These are phyloP conservation scores for Penicillium cataractarum DNA, from an alignment of 495 filamentous ascomycete genomes.

Conservation along the genomic window DNA sequence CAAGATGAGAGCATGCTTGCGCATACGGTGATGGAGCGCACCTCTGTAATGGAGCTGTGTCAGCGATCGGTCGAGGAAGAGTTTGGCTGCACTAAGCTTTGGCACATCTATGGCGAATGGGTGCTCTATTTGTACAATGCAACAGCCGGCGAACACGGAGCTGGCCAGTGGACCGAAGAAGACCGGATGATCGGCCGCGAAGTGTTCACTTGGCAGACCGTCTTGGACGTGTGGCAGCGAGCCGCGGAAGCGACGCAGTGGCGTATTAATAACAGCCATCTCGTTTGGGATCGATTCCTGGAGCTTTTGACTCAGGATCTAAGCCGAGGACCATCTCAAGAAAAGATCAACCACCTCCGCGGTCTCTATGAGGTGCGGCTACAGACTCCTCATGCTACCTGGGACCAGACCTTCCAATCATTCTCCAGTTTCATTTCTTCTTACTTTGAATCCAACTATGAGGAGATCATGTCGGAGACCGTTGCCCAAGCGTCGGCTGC, in stretches of 20 bases:
- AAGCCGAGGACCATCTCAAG: conserved; percentile 55
- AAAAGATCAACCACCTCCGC: conserved; percentile 66
- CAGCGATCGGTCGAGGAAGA: conserved; percentile 80
- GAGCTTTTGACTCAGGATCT: conserved; percentile 65
- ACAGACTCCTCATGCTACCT: conserved; percentile 76
- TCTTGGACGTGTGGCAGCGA: conserved; percentile 78
- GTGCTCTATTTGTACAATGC: conserved; percentile 72
- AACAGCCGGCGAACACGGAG: conserved; percentile 58
- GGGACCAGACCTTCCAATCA: conserved; percentile 80
- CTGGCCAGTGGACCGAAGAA: conserved; percentile 72
- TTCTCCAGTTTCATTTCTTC: conserved; percentile 81
- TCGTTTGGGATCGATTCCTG: conserved; percentile 84
- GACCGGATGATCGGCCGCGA: conserved; percentile 75
- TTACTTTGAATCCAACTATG: conserved; percentile 75
- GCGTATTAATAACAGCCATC: conserved; percentile 80
- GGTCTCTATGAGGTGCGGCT: conserved; percentile 75
- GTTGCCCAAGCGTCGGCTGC: conserved; percentile 66
- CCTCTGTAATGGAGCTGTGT: conserved; percentile 82
- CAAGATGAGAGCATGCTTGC: conserved; percentile 66
- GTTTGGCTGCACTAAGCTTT: conserved; percentile 79
- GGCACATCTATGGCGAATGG: conserved; percentile 88
- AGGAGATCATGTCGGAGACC: conserved; percentile 74
- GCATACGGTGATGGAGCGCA: conserved; percentile 61
- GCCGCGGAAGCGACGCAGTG: conserved; percentile 78
- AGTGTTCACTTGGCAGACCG: conserved; percentile 75